Conservation (phyloP, 2,329 filamentous ascomycete species). For the Colletotrichum truncatum region DNA sequence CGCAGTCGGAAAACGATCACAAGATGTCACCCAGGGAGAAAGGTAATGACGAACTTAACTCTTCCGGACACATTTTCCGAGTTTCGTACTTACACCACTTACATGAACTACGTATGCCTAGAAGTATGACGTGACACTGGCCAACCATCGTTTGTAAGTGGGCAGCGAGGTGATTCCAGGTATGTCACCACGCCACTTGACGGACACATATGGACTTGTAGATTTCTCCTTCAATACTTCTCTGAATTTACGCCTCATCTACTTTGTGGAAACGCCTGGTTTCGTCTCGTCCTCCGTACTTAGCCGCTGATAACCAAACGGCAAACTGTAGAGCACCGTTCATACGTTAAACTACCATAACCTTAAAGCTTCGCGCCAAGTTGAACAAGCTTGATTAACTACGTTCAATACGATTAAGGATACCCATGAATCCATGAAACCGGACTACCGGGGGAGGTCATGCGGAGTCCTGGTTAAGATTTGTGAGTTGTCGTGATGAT, state of each 20-base stretch:
- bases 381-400: neutral
- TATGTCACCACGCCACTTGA: no score
- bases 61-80: neutral
- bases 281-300: no score
- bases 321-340: no score
- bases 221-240: no score
- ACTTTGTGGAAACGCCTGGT: no score
- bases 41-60: neutral
- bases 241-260: no score
- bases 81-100: neutral
- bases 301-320: no score
- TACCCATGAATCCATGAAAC: slow-evolving; percentile 1
- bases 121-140: no score
- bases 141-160: no score
- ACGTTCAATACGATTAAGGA: neutral
- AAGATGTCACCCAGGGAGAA: neutral
- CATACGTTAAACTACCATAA: neutral
- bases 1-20: neutral
- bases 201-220: no score
- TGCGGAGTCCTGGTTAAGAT: neutral
- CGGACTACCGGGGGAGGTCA: neutral
- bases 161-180: no score
- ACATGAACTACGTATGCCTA: neutral
- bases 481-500: neutral
- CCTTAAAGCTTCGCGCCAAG: neutral